phyloP scores from a whole-genome alignment of 139 green algal species.

The Deuterostichococcus epilithicus region DNA sequence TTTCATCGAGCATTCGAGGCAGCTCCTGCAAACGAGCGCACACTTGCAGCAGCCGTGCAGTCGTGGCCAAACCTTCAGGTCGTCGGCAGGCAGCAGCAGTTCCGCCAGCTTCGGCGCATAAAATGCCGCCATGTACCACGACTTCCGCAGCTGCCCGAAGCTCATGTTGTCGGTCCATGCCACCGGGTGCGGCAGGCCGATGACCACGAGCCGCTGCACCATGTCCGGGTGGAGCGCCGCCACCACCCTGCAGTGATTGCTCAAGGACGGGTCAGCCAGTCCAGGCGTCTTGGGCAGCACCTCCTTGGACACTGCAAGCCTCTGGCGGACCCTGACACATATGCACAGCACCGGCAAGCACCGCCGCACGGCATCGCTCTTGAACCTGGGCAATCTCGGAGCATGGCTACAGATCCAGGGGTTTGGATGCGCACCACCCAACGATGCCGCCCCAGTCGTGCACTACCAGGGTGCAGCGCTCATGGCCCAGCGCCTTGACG shows the following conservation, averaged over 20 bases:
- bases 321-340: background rate
- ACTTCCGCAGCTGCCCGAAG: slow-evolving; percentile 20
- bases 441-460: slow-evolving; percentile 40
- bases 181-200: slow-evolving; percentile 30
- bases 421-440: background rate
- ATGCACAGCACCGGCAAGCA: background rate
- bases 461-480: slow-evolving; percentile 32
- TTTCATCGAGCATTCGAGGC: no score
- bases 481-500: slow-evolving; percentile 33
- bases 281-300: background rate
- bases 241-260: slow-evolving; percentile 13
- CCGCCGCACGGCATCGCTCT: background rate
- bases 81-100: background rate
- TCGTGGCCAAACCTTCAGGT: background rate
- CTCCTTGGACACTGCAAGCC: background rate
- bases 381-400: background rate
- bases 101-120: slow-evolving; percentile 19
- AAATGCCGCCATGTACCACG: slow-evolving; percentile 34
- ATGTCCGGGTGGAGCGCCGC: slow-evolving; percentile 22
- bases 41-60: background rate
- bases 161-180: slow-evolving; percentile 11
- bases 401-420: background rate
- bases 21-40: no score
- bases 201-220: slow-evolving; percentile 19
- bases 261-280: slow-evolving; percentile 8